A percentile compares a stretch with the other conserved stretches of the same genome.
phyloP scores from a whole-genome alignment of 768 basidiomycete species.

The Rhizopogon rudus region DNA sequence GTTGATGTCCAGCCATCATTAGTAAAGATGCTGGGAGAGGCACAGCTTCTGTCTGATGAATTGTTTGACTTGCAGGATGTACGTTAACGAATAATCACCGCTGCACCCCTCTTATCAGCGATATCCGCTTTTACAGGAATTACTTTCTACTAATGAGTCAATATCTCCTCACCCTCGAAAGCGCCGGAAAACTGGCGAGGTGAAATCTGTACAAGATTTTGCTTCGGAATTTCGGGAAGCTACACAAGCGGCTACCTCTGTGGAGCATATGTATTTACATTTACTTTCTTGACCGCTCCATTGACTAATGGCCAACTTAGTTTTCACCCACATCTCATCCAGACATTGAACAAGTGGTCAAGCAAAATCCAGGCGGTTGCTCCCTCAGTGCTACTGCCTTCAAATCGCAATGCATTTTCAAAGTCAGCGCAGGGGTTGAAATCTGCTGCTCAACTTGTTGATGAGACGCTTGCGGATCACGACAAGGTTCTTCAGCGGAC shows the following conservation, averaged over 20 bases:
- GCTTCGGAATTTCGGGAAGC: conserved; percentile 35
- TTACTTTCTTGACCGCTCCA: not conserved
- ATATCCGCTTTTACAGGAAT: conserved; percentile 29
- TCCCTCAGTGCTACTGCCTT: conserved; percentile 66
- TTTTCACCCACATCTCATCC: conserved; percentile 68
- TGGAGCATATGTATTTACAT: conserved; percentile 50
- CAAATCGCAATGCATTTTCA: conserved; percentile 66
- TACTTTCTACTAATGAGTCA: conserved; percentile 44
- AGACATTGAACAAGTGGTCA: conserved; percentile 92
- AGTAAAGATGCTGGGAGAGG: conserved; percentile 54
- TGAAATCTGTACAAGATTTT: conserved; percentile 5
- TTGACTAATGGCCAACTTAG: conserved; percentile 18
- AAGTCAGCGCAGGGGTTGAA: conserved; percentile 52
- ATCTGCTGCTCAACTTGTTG: conserved; percentile 70
- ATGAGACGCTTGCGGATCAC: conserved; percentile 62
- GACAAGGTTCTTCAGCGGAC: conserved; percentile 61
- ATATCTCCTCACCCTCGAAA: conserved; percentile 51
- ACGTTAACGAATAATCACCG: conserved; percentile 7
- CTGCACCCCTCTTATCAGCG: conserved; percentile 8
- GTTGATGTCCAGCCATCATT: conserved; percentile 42
- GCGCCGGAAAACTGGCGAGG: conserved; percentile 39
- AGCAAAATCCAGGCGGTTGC: conserved; percentile 92
- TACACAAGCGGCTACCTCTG: conserved; percentile 32
- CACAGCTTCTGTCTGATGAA: conserved; percentile 57
- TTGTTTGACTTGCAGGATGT: conserved; percentile 69